phyloP scores from a whole-genome alignment of 306 rosid genomes.

The Dalbergia oliveri region DNA sequence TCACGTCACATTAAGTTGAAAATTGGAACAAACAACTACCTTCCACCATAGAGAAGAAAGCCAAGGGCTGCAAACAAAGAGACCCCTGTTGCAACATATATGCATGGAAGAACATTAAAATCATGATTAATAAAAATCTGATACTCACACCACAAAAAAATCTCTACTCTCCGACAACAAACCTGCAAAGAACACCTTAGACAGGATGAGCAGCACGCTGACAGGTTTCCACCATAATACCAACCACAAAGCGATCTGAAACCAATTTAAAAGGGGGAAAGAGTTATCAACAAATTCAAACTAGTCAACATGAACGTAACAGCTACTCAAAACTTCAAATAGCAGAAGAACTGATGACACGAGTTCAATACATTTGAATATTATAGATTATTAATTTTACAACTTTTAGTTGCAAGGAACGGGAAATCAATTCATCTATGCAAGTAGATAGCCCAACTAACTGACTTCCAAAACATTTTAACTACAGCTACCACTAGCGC shows the following conservation, averaged over 20 bases:
- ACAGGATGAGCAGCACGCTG: slow-evolving; percentile 59
- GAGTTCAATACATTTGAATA: slow-evolving; percentile 6
- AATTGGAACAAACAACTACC: slow-evolving; percentile 61
- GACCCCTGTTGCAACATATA: slow-evolving; percentile 66
- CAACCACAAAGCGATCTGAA: slow-evolving; percentile 89
- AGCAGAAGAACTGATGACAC: slow-evolving; percentile 6
- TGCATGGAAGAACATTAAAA: slow-evolving; percentile 38
- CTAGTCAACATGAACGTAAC: slow-evolving; percentile 37
- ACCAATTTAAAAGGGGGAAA: slow-evolving; percentile 31
- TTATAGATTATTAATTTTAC: background rate
- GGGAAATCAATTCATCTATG: background rate
- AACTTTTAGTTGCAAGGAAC: background rate
- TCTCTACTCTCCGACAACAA: slow-evolving; percentile 20
- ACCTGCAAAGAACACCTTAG: slow-evolving; percentile 98
- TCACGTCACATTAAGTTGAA: slow-evolving; percentile 30
- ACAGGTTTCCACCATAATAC: slow-evolving; percentile 92
- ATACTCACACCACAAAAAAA: background rate
- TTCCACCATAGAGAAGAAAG: slow-evolving; percentile 98
- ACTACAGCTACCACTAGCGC: background rate
- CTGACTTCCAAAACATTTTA: background rate
- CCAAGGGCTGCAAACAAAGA: slow-evolving; percentile 97
- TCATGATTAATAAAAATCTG: slow-evolving; percentile 33
- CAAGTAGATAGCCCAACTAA: background rate
- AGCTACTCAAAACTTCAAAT: slow-evolving; percentile 34
- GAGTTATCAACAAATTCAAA: slow-evolving; percentile 43